A percentile compares a stretch with the other conserved stretches of the same genome.
These are phyloP conservation scores for Pyrenophora seminiperda DNA, from an alignment of 2,329 filamentous ascomycete species.

Conservation along the genomic window DNA sequence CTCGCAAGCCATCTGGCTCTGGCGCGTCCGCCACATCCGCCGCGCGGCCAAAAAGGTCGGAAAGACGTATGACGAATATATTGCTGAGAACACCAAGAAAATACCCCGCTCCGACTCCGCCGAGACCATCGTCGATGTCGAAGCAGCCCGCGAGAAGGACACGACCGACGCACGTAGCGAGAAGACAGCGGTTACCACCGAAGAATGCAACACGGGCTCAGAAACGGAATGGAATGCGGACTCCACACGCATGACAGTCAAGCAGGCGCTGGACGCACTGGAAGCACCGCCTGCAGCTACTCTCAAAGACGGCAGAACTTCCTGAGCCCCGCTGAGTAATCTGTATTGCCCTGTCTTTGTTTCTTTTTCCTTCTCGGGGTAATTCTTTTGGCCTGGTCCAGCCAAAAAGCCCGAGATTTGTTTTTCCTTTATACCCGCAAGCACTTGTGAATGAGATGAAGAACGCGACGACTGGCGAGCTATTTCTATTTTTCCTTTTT, in stretches of 20 bases:
- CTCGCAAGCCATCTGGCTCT: slow-evolving; percentile 64
- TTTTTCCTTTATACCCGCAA: no score
- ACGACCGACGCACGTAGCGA: neutral
- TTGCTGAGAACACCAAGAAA: slow-evolving; percentile 33
- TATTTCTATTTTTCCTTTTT: no score
- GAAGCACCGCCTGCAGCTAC: slow-evolving; percentile 2
- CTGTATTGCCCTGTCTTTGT: no score
- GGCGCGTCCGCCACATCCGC: slow-evolving; percentile 60
- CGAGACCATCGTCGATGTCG: slow-evolving; percentile 36
- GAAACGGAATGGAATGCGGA: neutral
- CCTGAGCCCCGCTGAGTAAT: neutral
- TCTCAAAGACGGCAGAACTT: slow-evolving; percentile 1
- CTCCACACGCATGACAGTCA: neutral
- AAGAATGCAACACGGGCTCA: neutral
- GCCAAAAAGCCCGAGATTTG: no score
- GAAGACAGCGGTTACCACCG: neutral
- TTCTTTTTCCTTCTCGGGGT: neutral
- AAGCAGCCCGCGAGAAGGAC: slow-evolving; percentile 20
- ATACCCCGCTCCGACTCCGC: slow-evolving; percentile 27
- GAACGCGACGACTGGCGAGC: no score
- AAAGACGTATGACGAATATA: slow-evolving; percentile 62
- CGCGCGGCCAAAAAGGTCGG: slow-evolving; percentile 58
- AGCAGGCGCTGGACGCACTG: neutral
- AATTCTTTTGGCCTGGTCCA: no score
- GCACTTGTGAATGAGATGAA: no score